Evolutionary conservation across 164 flowering plant genomes (phyloP), one percentile per base, ranked within the genome.

Genomic region (Houttuynia cordata): DNA sequence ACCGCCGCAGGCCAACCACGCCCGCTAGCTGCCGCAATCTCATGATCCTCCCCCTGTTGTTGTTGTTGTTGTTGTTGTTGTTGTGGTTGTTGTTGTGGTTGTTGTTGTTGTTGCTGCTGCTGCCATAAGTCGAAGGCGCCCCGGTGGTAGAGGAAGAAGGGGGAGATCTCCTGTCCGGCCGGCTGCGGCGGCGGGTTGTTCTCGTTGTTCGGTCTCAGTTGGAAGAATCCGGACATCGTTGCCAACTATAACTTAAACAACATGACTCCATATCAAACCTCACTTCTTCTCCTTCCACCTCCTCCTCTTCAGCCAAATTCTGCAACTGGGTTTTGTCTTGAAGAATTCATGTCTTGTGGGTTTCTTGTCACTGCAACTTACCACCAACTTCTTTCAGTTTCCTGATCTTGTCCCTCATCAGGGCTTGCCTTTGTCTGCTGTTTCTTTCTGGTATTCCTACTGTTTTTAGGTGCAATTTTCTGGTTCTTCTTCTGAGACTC

Each of bases 141-240:
- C 17, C 12, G 2, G 49, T 51, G 67, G 71, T 73, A 76, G 22
- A 76, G 52, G 54, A 67, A 76, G 14, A 45, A 45, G 49, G 66
- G 71, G 15, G 68, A 63, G 47, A 61, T 61, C 59, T 15, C 58
- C 17, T 50, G 62, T 30, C 37, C 37, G 49, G 49, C 0, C 2
- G 14, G 49, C 49, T 7, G 13, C 17, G 14, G 14, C 17, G 17
- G 17, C 17, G 8, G 49, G 49, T 45, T 45, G 63, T 65, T 64
- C 0, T 64, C 62, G 45, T 30, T 58, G 55, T 17, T 17, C 3
- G 75, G 50, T 42, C 82, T 75, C 71, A 81, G 68, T 64, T 77
- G 77, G 69, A 79, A 45, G 49, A 45, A 80, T 60, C 86, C 84
- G 8, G 88, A 81, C 88, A 83, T 83, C 67, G 67, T 52, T 68